Percentiles rank a stretch among this genome's conserved stretches.
Evolutionary conservation across 768 basidiomycete genomes (phyloP).

Genomic region (Bullera alba): DNA sequence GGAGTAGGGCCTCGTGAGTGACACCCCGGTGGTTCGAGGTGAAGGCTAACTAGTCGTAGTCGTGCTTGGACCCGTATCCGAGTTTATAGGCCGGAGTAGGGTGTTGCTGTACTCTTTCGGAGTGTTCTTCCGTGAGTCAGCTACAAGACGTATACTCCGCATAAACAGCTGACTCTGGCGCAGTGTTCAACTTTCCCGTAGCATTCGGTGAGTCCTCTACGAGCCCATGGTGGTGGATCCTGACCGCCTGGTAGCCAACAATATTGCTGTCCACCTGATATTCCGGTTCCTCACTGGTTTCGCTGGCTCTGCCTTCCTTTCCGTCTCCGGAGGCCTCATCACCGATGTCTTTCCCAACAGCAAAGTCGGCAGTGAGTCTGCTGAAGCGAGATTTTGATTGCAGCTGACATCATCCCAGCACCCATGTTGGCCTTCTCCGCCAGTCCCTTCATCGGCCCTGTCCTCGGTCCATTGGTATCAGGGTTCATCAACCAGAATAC

Average conservation of each 20-base stretch:
- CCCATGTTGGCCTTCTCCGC: constrained; percentile 58
- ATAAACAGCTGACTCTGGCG: neutral
- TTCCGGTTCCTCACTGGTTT: constrained; percentile 58
- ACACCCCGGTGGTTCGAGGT: constrained; percentile 9
- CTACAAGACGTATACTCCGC: neutral
- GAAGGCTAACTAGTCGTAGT: constrained; percentile 42
- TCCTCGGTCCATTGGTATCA: constrained; percentile 45
- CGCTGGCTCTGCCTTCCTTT: constrained; percentile 56
- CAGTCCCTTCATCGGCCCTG: constrained; percentile 57
- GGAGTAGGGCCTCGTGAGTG: constrained; percentile 32
- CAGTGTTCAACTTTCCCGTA: constrained; percentile 60
- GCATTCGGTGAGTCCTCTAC: constrained; percentile 50
- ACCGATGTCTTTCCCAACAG: constrained; percentile 56
- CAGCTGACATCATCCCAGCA: constrained; percentile 9
- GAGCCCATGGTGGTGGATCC: constrained; percentile 1
- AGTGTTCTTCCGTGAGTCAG: constrained; percentile 51
- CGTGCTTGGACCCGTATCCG: constrained; percentile 48
- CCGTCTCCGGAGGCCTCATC: constrained; percentile 59
- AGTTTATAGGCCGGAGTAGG: constrained; percentile 60
- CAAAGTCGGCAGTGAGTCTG: constrained; percentile 47
- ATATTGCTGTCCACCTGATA: constrained; percentile 56
- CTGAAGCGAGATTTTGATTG: no score
- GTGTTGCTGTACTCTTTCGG: constrained; percentile 61
- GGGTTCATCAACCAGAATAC: constrained; percentile 63
- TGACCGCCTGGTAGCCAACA: constrained; percentile 4